These are phyloP conservation scores for Cercospora sp. DNA, from an alignment of 2,329 filamentous ascomycete genomes.

Conservation along the genomic window DNA sequence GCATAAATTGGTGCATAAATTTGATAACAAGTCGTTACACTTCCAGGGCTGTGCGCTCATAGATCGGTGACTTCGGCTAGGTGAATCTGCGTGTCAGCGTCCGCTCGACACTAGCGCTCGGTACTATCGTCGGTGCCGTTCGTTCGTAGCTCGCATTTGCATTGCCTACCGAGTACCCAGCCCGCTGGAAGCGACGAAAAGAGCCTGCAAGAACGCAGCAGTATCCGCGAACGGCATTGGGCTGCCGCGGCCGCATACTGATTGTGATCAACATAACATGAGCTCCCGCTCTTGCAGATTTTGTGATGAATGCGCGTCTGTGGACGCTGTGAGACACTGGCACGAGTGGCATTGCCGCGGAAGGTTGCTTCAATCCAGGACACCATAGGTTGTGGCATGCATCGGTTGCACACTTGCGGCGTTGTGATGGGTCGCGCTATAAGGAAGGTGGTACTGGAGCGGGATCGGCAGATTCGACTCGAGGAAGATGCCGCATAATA, in stretches of 20 bases:
- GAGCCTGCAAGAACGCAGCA: constrained; percentile 6
- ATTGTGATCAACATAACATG: not conserved
- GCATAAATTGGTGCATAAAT: not conserved
- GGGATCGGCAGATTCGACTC: not conserved
- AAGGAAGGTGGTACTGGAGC: not conserved
- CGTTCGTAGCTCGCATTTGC: not conserved
- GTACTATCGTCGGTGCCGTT: not conserved
- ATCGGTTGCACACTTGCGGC: not conserved
- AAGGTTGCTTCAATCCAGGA: not conserved
- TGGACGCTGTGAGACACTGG: not conserved
- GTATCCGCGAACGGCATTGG: not conserved
- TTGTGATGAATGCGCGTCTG: not conserved
- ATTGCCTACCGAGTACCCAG: not conserved
- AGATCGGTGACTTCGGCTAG: not conserved
- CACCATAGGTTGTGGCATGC: not conserved
- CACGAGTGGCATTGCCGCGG: not conserved
- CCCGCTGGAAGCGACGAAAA: constrained; percentile 15
- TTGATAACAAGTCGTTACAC: not conserved
- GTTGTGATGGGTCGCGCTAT: not conserved
- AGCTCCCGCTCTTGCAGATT: not conserved
- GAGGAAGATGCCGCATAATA: no score
- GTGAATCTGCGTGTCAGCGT: not conserved
- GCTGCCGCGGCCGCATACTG: not conserved
- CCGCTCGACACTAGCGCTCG: not conserved
- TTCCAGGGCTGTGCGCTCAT: not conserved